Evolutionary conservation across 352 stramenopile species (phyloP).

Genomic region (Albugo laibachii): DNA sequence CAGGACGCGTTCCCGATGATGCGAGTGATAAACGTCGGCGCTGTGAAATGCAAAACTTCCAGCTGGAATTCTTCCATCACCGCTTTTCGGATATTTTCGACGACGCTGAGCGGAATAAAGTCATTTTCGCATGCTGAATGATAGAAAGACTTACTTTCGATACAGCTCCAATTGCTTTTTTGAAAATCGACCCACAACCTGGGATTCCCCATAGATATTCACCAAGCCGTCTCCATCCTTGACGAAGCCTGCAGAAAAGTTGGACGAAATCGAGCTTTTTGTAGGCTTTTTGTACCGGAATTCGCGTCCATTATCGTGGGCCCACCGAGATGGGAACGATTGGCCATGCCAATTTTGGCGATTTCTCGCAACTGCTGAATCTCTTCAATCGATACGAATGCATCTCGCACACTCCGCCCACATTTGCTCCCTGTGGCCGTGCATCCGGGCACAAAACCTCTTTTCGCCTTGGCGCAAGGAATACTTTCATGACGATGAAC

Average conservation of each 20-base stretch:
- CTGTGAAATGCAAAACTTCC: slow-evolving; percentile 78
- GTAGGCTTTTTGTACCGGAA: background rate
- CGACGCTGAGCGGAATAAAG: slow-evolving; percentile 17
- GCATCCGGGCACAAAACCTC: slow-evolving; percentile 36
- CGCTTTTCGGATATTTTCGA: slow-evolving; percentile 55
- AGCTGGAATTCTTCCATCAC: slow-evolving; percentile 69
- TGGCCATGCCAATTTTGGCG: slow-evolving; percentile 64
- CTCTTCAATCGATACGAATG: slow-evolving; percentile 49
- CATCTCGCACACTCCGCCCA: slow-evolving; percentile 42
- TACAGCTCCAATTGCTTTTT: slow-evolving; percentile 73
- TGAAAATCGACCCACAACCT: slow-evolving; percentile 39
- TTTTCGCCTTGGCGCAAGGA: slow-evolving; percentile 12
- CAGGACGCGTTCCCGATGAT: slow-evolving; percentile 72
- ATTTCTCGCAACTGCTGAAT: slow-evolving; percentile 56
- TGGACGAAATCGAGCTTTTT: too few relatives aligned
- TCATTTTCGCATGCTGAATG: background rate
- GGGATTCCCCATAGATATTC: slow-evolving; percentile 71
- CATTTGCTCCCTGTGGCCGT: slow-evolving; percentile 39
- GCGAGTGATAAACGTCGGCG: slow-evolving; percentile 84
- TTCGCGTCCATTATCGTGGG: slow-evolving; percentile 88
- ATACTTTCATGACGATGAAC: background rate
- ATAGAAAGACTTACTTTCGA: slow-evolving; percentile 13
- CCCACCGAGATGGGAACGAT: slow-evolving; percentile 41
- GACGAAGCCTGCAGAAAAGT: slow-evolving; percentile 47
- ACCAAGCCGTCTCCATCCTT: slow-evolving; percentile 69